A percentile compares a stretch with the other conserved stretches of the same genome.
phyloP scores from a whole-genome alignment of 1,139 yeast genomes.

The Hemisphaericaspora xylofermentans region DNA sequence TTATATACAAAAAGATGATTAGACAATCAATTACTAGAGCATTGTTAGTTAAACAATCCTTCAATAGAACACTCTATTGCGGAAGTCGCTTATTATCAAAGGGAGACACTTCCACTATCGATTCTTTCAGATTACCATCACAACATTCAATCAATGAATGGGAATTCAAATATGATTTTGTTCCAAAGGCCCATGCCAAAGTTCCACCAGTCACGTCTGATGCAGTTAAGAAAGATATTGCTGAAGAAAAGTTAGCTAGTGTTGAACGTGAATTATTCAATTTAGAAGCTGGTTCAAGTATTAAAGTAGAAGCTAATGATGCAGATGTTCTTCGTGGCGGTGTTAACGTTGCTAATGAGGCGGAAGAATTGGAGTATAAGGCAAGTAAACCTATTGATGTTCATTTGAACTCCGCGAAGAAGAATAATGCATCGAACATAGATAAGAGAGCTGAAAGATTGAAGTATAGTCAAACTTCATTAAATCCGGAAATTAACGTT shows the following conservation, averaged over 20 bases:
- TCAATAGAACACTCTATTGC: neutral
- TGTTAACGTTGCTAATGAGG: constrained; percentile 39
- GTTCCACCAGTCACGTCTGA: constrained; percentile 53
- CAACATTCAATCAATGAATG: constrained; percentile 49
- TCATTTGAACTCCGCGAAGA: constrained; percentile 14
- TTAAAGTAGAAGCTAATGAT: constrained; percentile 46
- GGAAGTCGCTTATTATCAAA: constrained; percentile 25
- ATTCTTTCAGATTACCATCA: constrained; percentile 45
- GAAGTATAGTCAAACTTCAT: constrained; percentile 42
- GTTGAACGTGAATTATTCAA: constrained; percentile 44
- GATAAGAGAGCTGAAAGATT: constrained; percentile 11
- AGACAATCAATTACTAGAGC: constrained; percentile 13
- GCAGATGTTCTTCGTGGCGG: constrained; percentile 48
- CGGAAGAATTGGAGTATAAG: constrained; percentile 40
- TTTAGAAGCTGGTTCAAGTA: constrained; percentile 37
- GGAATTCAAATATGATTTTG: constrained; percentile 53
- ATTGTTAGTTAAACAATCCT: neutral
- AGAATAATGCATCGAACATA: constrained; percentile 23
- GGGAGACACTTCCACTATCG: constrained; percentile 47
- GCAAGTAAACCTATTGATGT: constrained; percentile 31
- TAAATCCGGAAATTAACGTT: constrained; percentile 44
- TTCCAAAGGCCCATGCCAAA: constrained; percentile 46
- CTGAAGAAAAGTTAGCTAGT: constrained; percentile 38
- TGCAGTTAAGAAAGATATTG: constrained; percentile 51
- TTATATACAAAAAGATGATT: constrained; percentile 5